Conservation (phyloP, 768 basidiomycete genomes). For the Gautieria morchelliformis region DNA sequence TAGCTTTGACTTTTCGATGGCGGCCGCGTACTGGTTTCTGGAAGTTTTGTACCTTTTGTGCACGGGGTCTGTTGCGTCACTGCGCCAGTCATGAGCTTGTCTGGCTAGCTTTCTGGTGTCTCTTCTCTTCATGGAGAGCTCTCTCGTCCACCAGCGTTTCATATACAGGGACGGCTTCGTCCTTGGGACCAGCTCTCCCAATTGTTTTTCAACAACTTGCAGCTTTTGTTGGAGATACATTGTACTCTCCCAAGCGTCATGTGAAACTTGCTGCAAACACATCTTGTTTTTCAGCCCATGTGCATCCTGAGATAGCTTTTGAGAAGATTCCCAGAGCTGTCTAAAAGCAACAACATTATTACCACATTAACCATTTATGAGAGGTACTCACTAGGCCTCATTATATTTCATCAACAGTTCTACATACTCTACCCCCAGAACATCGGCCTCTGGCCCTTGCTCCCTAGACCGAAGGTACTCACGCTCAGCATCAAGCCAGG, state of each 20-base stretch:
- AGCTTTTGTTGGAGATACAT: neutral
- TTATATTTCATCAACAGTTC: neutral
- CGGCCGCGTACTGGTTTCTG: no score
- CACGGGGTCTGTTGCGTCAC: no score
- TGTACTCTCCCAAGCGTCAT: neutral
- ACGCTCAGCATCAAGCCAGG: neutral
- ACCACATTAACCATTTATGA: neutral
- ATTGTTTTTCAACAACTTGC: slow-evolving; percentile 7
- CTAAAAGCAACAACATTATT: neutral
- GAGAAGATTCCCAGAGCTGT: neutral
- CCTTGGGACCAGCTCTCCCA: no score
- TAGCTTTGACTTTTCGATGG: no score
- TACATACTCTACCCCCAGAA: neutral
- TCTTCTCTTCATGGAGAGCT: no score
- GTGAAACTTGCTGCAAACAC: neutral
- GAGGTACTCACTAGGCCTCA: neutral
- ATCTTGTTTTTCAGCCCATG: neutral
- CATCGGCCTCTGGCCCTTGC: neutral
- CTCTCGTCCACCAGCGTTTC: no score
- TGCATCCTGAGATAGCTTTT: neutral
- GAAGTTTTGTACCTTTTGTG: no score
- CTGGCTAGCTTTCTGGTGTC: no score
- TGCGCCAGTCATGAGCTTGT: no score
- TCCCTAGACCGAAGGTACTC: neutral
- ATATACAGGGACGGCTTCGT: no score